Evolutionary conservation across 2,329 filamentous ascomycete species (phyloP), one percentile per base, ranked within the genome.

Genomic region (Colletotrichum phormii): DNA sequence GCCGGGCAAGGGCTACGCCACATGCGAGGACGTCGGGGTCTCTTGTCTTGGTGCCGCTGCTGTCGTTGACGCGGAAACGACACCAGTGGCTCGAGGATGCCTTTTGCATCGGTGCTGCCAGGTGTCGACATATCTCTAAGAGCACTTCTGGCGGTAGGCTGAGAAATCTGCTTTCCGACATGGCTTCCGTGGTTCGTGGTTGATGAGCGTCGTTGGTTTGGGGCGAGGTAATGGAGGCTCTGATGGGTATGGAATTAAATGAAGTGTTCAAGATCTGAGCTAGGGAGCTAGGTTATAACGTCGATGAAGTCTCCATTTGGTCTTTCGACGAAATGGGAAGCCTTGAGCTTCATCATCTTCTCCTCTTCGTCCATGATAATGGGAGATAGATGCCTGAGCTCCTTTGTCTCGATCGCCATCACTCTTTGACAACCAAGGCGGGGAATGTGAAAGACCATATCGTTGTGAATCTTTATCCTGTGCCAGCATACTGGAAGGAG

Each of bases 41-140:
- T 33, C 18, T n/a, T 26, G 13, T 15, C 26, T 46, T n/a, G 18
- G 8, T 9, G 18, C 5, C 42, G 49, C 11, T 8, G n/a, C 12
- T 15, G 61, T 9, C 15, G 9, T 18, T 13, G 22, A 13, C 3
- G 4, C 51, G 26, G n/a, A 51, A 62, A 13, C 51, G 18, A 5
- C 51, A 12, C 12, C 15, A 8, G 1, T 29, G n/a, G 18, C 22
- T 24, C 7, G 37, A 42, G 13, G 0, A 42, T 5, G 37, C 37
- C 5, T 42, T 6, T 42, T 69, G 66, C 59, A 64, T 57, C n/a
- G 66, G 46, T 15, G 11, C 7, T 13, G 26, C 18, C 11, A 69
- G 37, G 18, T 58, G 35, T 33, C 51, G 49, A 53, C 59, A 69
- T 13, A 69, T 63, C 29, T 69, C 59, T 2, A 57, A 9, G 5